These are phyloP conservation scores for Davidsoniella virescens DNA, from an alignment of 2,329 filamentous ascomycete genomes.

Conservation along the genomic window DNA sequence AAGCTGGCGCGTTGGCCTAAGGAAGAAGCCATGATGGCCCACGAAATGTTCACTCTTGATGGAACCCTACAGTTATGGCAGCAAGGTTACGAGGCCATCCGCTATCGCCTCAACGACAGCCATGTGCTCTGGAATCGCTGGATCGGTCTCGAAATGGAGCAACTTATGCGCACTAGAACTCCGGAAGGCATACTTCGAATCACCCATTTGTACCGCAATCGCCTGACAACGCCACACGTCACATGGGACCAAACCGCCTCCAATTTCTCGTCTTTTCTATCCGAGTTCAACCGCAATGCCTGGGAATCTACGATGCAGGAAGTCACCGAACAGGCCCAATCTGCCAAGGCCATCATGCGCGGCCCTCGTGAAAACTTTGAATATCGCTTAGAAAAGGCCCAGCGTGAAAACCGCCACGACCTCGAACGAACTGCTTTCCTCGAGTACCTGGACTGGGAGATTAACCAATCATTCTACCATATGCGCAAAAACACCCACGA, in stretches of 20 bases:
- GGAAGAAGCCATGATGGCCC: constrained; percentile 52
- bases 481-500: constrained; percentile 27
- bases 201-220: constrained; percentile 51
- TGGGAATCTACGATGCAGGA: constrained; percentile 62
- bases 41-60: constrained; percentile 55
- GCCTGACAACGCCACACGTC: constrained; percentile 55
- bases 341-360: constrained; percentile 46
- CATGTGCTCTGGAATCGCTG: constrained; percentile 67
- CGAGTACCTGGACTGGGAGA: constrained; percentile 79
- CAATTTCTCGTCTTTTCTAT: constrained; percentile 58
- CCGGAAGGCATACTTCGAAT: constrained; percentile 45
- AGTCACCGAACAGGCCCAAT: constrained; percentile 44
- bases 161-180: constrained; percentile 40
- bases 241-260: constrained; percentile 62
- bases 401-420: constrained; percentile 37
- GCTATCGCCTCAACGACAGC: constrained; percentile 61
- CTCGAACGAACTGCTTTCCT: constrained; percentile 34
- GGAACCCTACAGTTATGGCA: constrained; percentile 53
- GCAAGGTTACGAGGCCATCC: constrained; percentile 53
- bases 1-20: constrained; percentile 31
- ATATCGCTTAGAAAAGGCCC: constrained; percentile 43
- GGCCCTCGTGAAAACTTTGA: constrained; percentile 50
- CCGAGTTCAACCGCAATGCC: constrained; percentile 50
- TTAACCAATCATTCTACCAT: constrained; percentile 37
- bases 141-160: constrained; percentile 53